phyloP scores from a whole-genome alignment of 805 yeast genomes.

The Candida easanensis region DNA sequence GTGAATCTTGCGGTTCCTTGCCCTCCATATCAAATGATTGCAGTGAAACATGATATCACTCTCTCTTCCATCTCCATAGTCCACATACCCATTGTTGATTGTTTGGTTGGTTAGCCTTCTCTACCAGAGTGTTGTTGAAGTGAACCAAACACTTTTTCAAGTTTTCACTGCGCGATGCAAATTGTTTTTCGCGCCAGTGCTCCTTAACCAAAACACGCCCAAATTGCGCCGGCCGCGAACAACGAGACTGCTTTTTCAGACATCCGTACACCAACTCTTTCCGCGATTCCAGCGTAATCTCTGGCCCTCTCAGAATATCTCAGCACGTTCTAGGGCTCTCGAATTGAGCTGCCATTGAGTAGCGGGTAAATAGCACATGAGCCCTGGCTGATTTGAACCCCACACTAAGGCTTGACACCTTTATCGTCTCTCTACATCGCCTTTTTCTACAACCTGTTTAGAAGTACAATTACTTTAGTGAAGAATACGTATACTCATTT shows the following conservation, averaged over 20 bases:
- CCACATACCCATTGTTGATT: conserved; percentile 32
- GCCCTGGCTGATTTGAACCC: not conserved
- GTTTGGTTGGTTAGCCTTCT: conserved; percentile 23
- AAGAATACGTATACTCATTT: too few species aligned
- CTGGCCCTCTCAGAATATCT: conserved; percentile 1
- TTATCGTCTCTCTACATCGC: too few species aligned
- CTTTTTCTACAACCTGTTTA: too few species aligned
- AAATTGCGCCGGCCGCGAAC: not conserved
- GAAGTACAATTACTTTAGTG: too few species aligned
- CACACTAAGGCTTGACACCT: not conserved
- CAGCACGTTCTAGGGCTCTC: not conserved
- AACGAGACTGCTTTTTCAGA: conserved; percentile 22
- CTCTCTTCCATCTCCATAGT: conserved; percentile 1
- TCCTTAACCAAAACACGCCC: conserved; percentile 20
- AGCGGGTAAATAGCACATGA: not conserved
- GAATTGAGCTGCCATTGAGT: not conserved
- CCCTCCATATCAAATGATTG: not conserved
- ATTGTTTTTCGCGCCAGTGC: conserved; percentile 19
- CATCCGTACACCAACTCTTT: conserved; percentile 26
- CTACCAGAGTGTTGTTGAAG: conserved; percentile 8
- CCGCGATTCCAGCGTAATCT: too few species aligned
- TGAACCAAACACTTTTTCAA: conserved; percentile 22
- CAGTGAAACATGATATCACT: not conserved
- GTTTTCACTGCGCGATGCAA: conserved; percentile 22
- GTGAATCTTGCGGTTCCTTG: not conserved